Percentiles rank a stretch among this genome's conserved stretches.
Evolutionary conservation across 2,329 filamentous ascomycete genomes (phyloP).

Genomic region (Aspergillus sp.): DNA sequence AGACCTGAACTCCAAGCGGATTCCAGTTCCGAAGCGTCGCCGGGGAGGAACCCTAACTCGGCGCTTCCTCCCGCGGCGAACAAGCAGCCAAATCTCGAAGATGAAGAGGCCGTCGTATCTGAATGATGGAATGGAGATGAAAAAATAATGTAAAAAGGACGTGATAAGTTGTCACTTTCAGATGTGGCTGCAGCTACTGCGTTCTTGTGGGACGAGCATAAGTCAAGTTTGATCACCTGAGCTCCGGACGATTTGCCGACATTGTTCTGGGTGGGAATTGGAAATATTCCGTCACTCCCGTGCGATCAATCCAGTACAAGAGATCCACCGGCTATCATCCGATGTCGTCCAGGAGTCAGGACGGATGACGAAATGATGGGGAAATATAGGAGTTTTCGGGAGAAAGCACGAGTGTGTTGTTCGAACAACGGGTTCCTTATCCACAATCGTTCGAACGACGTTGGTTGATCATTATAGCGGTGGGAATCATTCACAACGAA

Average conservation of each 20-base stretch:
- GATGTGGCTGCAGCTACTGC: slow-evolving; percentile 31
- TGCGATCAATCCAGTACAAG: slow-evolving; percentile 13
- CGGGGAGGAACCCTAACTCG: slow-evolving; percentile 6
- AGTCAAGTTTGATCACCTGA: slow-evolving; percentile 19
- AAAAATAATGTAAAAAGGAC: background rate
- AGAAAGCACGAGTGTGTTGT: background rate
- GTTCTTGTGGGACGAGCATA: slow-evolving; percentile 18
- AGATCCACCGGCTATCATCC: slow-evolving; percentile 13
- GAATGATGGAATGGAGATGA: background rate
- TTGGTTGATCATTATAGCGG: slow-evolving; percentile 3
- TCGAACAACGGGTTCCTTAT: slow-evolving; percentile 1
- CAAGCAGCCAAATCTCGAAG: background rate
- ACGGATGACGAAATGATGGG: background rate
- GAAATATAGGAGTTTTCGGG: background rate
- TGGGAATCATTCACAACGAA: background rate
- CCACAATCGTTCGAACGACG: background rate
- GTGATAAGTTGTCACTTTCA: slow-evolving; percentile 13
- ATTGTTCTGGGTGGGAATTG: background rate
- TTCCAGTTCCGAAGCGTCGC: slow-evolving; percentile 2
- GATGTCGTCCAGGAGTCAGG: slow-evolving; percentile 11
- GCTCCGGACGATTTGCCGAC: slow-evolving; percentile 18
- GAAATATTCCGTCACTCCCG: slow-evolving; percentile 15
- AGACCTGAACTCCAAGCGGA: background rate
- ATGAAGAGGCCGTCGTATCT: background rate
- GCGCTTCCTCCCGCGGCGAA: slow-evolving; percentile 13